phyloP scores from a whole-genome alignment of 2,329 filamentous ascomycete genomes.

The Aspergillus sp. region DNA sequence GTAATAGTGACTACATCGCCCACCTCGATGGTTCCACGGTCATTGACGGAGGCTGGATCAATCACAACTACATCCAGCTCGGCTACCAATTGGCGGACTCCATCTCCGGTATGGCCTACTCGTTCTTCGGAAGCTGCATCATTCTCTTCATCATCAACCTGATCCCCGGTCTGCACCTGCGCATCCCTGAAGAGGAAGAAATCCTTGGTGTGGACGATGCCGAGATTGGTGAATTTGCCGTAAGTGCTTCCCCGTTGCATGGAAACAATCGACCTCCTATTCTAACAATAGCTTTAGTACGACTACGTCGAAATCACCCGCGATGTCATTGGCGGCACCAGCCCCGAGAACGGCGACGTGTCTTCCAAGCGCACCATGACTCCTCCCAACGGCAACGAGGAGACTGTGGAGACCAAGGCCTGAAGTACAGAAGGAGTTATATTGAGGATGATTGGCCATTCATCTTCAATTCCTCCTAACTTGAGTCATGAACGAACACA shows the following conservation, averaged over 20 bases:
- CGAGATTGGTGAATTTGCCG: conserved; percentile 90
- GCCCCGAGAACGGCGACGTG: conserved; percentile 25
- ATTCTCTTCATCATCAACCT: conserved; percentile 81
- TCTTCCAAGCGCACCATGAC: conserved; percentile 35
- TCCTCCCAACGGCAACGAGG: conserved; percentile 23
- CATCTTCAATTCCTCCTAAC: background rate
- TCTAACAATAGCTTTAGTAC: conserved; percentile 53
- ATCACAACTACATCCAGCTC: conserved; percentile 80
- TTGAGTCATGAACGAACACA: background rate
- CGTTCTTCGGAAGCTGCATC: conserved; percentile 73
- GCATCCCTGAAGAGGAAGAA: conserved; percentile 75
- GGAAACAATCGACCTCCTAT: background rate
- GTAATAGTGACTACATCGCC: conserved; percentile 70
- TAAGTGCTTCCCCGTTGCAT: conserved; percentile 39
- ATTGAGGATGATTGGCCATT: background rate
- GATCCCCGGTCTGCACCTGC: conserved; percentile 73
- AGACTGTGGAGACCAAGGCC: conserved; percentile 28
- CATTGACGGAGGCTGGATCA: conserved; percentile 78
- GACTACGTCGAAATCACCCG: conserved; percentile 85
- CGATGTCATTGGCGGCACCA: conserved; percentile 56
- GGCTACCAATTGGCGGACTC: conserved; percentile 84
- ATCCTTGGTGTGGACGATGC: conserved; percentile 83
- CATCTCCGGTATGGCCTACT: conserved; percentile 72
- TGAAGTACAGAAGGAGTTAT: conserved; percentile 8
- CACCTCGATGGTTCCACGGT: conserved; percentile 69